Evolutionary conservation across 495 filamentous ascomycete species (phyloP).

Genomic region (Neurospora sp.): DNA sequence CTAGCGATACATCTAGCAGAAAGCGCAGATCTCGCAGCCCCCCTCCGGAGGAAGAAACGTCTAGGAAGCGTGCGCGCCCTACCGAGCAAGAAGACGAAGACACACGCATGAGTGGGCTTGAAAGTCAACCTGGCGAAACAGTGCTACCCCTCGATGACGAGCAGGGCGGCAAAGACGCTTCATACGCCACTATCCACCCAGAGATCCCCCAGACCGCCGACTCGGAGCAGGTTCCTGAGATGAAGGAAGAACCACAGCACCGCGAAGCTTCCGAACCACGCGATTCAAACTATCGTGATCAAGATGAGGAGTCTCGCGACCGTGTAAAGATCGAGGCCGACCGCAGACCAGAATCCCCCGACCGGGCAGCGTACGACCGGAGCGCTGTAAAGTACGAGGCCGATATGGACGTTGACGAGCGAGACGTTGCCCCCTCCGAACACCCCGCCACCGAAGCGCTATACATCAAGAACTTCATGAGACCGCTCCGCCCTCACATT

Average conservation of each 20-base stretch:
- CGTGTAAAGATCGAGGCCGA: neutral
- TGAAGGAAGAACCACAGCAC: neutral
- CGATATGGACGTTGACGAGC: constrained; percentile 19
- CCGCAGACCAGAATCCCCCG: neutral
- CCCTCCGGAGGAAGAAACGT: constrained; percentile 36
- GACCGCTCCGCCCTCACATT: constrained; percentile 58
- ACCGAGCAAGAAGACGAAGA: constrained; percentile 15
- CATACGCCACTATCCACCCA: constrained; percentile 6
- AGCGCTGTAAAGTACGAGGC: neutral
- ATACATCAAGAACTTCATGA: constrained; percentile 87
- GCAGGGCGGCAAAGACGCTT: neutral
- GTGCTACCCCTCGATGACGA: neutral
- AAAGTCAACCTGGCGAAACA: neutral
- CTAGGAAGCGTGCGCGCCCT: constrained; percentile 33
- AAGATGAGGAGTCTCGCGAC: neutral
- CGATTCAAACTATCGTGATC: neutral
- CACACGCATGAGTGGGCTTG: neutral
- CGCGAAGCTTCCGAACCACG: neutral
- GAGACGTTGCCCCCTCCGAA: constrained; percentile 51
- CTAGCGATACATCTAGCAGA: constrained; percentile 57
- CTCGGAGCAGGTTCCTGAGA: neutral
- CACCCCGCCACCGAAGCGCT: constrained; percentile 79
- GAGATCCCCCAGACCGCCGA: neutral
- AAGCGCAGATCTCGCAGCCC: constrained; percentile 67
- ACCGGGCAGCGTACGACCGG: constrained; percentile 21